These are phyloP conservation scores for Claviceps humidiphila DNA, from an alignment of 2,329 filamentous ascomycete species.

Conservation along the genomic window DNA sequence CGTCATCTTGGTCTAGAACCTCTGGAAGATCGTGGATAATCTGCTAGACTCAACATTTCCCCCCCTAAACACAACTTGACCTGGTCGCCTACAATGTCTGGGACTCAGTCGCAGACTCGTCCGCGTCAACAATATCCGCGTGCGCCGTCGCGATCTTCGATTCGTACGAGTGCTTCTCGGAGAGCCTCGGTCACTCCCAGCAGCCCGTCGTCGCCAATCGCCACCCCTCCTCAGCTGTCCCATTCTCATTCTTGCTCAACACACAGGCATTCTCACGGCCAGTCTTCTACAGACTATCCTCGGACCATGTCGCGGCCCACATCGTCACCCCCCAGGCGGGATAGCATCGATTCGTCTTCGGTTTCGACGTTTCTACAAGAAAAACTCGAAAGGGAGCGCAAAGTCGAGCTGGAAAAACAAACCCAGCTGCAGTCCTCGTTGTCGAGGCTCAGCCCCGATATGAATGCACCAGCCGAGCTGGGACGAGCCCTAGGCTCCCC, in stretches of 20 bases:
- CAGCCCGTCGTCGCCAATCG: conserved; percentile 28
- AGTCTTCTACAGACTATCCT: conserved; percentile 21
- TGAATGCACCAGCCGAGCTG: conserved; percentile 26
- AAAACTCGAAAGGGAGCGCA: conserved; percentile 37
- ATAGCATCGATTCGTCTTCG: conserved; percentile 26
- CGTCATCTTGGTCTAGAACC: not conserved
- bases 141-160: conserved; percentile 33
- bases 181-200: conserved; percentile 27
- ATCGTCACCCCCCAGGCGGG: conserved; percentile 29
- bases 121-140: conserved; percentile 22
- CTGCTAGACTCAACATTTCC: not conserved
- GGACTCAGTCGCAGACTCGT: conserved; percentile 11
- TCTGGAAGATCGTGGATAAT: not conserved
- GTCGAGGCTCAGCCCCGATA: conserved; percentile 23
- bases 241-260: conserved; percentile 22
- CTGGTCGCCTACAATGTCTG: conserved; percentile 17
- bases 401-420: conserved; percentile 32
- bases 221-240: conserved; percentile 21
- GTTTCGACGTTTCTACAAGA: conserved; percentile 42
- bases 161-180: conserved; percentile 27
- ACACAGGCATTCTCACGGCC: conserved; percentile 28
- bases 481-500: conserved; percentile 27
- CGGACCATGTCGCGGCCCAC: conserved; percentile 26
- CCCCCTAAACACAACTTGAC: not conserved
- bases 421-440: conserved; percentile 17